Evolutionary conservation across 176 grass and related monocot species (phyloP).

Genomic region (bread wheat (Triticum aestivum)): DNA sequence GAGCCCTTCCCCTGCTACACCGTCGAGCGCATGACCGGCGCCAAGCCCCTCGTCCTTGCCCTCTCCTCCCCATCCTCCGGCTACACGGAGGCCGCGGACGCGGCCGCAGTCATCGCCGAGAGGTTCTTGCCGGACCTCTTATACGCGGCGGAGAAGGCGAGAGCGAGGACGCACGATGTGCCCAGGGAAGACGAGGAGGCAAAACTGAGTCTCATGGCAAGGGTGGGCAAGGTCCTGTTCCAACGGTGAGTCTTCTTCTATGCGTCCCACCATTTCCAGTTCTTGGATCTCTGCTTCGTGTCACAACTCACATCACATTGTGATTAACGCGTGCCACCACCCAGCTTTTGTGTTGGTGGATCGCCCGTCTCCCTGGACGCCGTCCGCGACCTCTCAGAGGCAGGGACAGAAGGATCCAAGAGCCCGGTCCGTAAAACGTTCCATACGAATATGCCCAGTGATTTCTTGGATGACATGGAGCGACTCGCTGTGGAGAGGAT

Average conservation of each 20-base stretch:
- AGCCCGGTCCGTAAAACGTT: slow-evolving; percentile 36
- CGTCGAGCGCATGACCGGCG: slow-evolving; percentile 37
- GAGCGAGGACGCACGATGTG: background rate
- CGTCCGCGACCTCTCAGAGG: background rate
- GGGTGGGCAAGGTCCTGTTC: slow-evolving; percentile 40
- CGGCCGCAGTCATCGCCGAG: background rate
- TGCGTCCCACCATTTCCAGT: slow-evolving; percentile 1
- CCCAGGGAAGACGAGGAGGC: background rate
- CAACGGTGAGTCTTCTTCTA: slow-evolving; percentile 12
- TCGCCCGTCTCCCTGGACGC: slow-evolving; percentile 2
- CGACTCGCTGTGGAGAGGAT: background rate
- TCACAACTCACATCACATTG: background rate
- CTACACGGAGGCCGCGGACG: background rate
- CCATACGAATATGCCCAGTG: slow-evolving; percentile 21
- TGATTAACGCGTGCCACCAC: background rate
- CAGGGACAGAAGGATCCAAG: slow-evolving; percentile 5
- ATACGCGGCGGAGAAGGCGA: slow-evolving; percentile 17
- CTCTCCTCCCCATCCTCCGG: background rate
- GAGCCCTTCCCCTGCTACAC: slow-evolving; percentile 29
- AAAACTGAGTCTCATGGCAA: slow-evolving; percentile 27
- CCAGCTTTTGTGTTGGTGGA: background rate
- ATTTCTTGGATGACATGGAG: slow-evolving; percentile 32
- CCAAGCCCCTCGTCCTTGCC: slow-evolving; percentile 37
- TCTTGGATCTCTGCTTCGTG: background rate
- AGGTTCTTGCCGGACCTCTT: slow-evolving; percentile 33